phyloP scores from a whole-genome alignment of 805 yeast genomes.

The Zygotorulaspora sp. region DNA sequence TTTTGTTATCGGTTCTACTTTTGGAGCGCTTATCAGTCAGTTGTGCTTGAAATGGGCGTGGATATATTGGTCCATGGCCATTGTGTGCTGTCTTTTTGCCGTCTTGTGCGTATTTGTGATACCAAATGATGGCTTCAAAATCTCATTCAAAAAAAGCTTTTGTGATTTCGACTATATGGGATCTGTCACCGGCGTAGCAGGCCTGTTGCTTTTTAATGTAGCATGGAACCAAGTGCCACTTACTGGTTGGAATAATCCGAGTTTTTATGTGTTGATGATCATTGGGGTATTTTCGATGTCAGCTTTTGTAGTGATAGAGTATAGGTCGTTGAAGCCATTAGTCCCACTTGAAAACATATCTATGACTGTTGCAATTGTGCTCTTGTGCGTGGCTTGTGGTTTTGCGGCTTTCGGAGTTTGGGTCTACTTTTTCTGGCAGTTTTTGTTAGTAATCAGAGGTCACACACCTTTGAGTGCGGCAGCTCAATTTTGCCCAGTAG shows the following conservation, averaged over 20 bases:
- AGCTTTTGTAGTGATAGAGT: conserved; percentile 42
- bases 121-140: neutral
- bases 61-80: conserved; percentile 47
- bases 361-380: conserved; percentile 36
- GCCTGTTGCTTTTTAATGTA: conserved; percentile 52
- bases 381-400: conserved; percentile 47
- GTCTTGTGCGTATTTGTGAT: conserved; percentile 35
- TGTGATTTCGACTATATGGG: conserved; percentile 39
- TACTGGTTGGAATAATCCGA: conserved; percentile 52
- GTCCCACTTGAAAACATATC: conserved; percentile 38
- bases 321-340: conserved; percentile 43
- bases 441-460: conserved; percentile 40
- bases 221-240: conserved; percentile 65
- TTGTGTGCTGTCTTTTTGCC: conserved; percentile 35
- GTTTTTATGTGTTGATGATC: conserved; percentile 47
- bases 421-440: conserved; percentile 50
- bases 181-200: conserved; percentile 46
- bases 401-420: conserved; percentile 67
- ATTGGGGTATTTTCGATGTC: conserved; percentile 40
- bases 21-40: conserved; percentile 49
- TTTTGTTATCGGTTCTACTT: conserved; percentile 35
- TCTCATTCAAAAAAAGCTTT: conserved; percentile 1
- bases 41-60: conserved; percentile 59
- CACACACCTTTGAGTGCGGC: conserved; percentile 41
- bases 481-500: conserved; percentile 39